These are phyloP conservation scores for Pseudocercospora eumusae DNA, from an alignment of 2,329 filamentous ascomycete species.

Conservation along the genomic window DNA sequence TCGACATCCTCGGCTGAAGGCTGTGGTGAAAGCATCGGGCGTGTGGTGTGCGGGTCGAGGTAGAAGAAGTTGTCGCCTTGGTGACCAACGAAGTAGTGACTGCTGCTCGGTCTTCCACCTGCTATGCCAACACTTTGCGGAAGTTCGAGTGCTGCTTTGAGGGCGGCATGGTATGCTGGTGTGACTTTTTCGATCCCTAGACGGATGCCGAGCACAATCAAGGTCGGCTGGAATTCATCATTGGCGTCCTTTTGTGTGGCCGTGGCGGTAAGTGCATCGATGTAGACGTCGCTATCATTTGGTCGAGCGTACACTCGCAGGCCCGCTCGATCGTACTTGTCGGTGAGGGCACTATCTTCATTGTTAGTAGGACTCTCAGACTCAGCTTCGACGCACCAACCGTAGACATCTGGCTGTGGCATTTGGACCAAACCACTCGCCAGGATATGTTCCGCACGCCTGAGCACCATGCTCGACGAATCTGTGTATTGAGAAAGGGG, in stretches of 20 bases:
- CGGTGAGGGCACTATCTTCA: conserved; percentile 68
- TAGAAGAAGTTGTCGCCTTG: conserved; percentile 86
- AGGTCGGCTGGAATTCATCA: conserved; percentile 72
- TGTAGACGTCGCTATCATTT: conserved; percentile 88
- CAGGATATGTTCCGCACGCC: conserved; percentile 89
- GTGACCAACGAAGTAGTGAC: conserved; percentile 72
- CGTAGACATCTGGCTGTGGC: conserved; percentile 92
- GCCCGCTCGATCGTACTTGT: conserved; percentile 60
- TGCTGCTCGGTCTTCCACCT: conserved; percentile 88
- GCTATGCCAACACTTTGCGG: conserved; percentile 94
- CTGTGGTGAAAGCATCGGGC: conserved; percentile 65
- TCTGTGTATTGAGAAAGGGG: conserved; percentile 91
- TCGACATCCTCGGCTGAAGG: conserved; percentile 70
- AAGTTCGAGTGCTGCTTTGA: conserved; percentile 81
- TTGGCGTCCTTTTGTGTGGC: conserved; percentile 63
- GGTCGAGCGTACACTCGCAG: conserved; percentile 86
- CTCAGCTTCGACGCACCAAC: conserved; percentile 54
- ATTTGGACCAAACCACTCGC: conserved; percentile 98
- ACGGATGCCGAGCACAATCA: conserved; percentile 85
- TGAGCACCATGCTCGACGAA: conserved; percentile 87
- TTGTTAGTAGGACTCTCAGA: conserved; percentile 18
- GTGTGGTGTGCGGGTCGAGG: conserved; percentile 87
- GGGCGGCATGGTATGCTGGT: conserved; percentile 90
- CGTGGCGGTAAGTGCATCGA: conserved; percentile 79
- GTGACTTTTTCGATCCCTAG: conserved; percentile 94